Conservation (phyloP, 2,329 filamentous ascomycete genomes). For the Fusarium dimerum region DNA sequence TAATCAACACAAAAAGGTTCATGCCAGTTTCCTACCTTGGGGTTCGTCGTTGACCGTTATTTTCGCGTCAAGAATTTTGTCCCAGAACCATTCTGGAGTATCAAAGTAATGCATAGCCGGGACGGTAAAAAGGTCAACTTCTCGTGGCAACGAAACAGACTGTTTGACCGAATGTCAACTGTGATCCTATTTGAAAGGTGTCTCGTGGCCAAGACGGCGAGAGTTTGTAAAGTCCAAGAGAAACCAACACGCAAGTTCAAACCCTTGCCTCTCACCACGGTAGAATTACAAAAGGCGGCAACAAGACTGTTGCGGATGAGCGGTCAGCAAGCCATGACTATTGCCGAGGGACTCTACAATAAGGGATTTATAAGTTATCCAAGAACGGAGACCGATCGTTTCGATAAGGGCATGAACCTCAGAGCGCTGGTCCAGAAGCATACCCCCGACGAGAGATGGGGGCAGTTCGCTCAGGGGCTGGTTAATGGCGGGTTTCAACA, state of each 20-base stretch:
- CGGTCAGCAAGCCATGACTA: constrained; percentile 85
- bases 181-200: constrained; percentile 85
- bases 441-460: constrained; percentile 74
- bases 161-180: constrained; percentile 85
- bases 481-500: constrained; percentile 75
- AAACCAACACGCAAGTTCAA: constrained; percentile 95
- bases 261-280: constrained; percentile 88
- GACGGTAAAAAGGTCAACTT: constrained; percentile 82
- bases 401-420: constrained; percentile 87
- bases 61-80: constrained; percentile 93
- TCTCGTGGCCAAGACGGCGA: constrained; percentile 72
- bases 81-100: constrained; percentile 89
- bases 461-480: constrained; percentile 74
- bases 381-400: constrained; percentile 94
- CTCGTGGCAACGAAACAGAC: constrained; percentile 75
- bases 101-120: constrained; percentile 78
- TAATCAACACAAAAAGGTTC: constrained; percentile 56
- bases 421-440: constrained; percentile 81
- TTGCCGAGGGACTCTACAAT: constrained; percentile 86
- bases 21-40: constrained; percentile 94
- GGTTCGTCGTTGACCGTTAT: constrained; percentile 96
- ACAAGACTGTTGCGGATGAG: constrained; percentile 87
- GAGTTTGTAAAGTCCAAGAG: constrained; percentile 81
- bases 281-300: constrained; percentile 95
- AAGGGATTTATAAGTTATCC: constrained; percentile 98